Evolutionary conservation across 2,329 filamentous ascomycete species (phyloP), one percentile per base, ranked within the genome.

Genomic region (Claviceps sp.): DNA sequence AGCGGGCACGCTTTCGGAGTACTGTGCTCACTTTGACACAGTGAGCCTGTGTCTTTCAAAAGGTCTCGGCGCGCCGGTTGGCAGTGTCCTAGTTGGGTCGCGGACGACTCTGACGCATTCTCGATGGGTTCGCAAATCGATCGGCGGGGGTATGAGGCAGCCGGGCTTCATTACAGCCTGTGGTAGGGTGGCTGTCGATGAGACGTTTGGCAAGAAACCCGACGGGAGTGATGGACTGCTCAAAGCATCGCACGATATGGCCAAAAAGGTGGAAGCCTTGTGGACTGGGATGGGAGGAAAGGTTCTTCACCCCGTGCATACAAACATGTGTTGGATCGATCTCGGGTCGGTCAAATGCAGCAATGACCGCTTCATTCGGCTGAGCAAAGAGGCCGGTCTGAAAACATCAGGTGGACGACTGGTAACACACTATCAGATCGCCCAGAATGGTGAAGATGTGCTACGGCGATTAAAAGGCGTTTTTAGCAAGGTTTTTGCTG

Each of bases 271-370:
- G 43, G 87, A 84, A 75, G 71, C 71, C n/a, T 65, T 85, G 56
- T 95, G 88, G 88, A 76, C 72, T 5, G 69, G 68, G 16, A 71
- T 82, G 49, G 88, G 88, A 4, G 88, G 88, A 1, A 79, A 77
- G 66, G 67, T 88, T 52, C 67, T 74, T 20, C 74, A 83, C 53
- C 83, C 85, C 0, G 83, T 86, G 1, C 83, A 95, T 62, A 94
- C 88, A n/a, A 95, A 95, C 68, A 94, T 95, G 86, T 80, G 88
- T 37, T 95, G 87, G 88, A 62, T 94, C 53, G 83, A 94, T 64
- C 70, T 93, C 16, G 76, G 80, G 34, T 75, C 75, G 1, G 76
- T 78, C 11, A 77, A 78, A 2, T 71, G 73, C 54, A 62, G 64
- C 14, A 54, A 49, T 5, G 63, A 63, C 51, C 64, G 61, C 40